A percentile compares a stretch with the other conserved stretches of the same genome.
These are phyloP conservation scores for Iris macrosiphon DNA, from an alignment of 106 monocot species.

Conservation along the genomic window DNA sequence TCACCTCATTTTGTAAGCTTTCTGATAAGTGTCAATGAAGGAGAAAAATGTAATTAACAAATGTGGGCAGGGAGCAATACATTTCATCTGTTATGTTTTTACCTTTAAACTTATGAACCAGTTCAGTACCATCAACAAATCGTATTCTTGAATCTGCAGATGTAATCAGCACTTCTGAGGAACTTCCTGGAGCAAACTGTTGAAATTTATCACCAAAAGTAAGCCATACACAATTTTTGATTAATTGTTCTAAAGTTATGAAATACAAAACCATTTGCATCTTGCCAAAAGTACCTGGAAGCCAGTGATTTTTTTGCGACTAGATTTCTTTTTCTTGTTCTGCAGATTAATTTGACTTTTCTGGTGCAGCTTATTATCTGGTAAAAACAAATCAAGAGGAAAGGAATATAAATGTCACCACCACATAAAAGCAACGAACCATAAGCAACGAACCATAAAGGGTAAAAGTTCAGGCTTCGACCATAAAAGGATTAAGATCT, in stretches of 20 bases:
- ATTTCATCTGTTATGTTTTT: too few species aligned
- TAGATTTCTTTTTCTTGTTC: constrained; percentile 83
- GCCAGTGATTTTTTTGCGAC: constrained; percentile 81
- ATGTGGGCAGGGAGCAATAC: too few species aligned
- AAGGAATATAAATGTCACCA: not conserved
- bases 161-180: constrained; percentile 76
- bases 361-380: constrained; percentile 81
- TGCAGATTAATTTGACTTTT: constrained; percentile 59
- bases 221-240: not conserved
- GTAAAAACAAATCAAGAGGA: constrained; percentile 3
- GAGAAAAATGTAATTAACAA: too few species aligned
- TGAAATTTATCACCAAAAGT: constrained; percentile 12
- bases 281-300: constrained; percentile 56
- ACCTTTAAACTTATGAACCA: constrained; percentile 95
- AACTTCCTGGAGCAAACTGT: constrained; percentile 90
- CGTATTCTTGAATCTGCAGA: constrained; percentile 96
- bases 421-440: too few species aligned
- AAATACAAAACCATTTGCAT: not conserved
- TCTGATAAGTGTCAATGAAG: too few species aligned
- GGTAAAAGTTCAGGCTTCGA: too few species aligned
- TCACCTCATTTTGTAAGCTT: too few species aligned
- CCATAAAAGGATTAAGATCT: too few species aligned
- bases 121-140: constrained; percentile 64
- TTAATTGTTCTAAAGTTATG: not conserved
- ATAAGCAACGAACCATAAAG: too few species aligned